Evolutionary conservation across 2,329 filamentous ascomycete genomes (phyloP).

Genomic region (Stylonectria norvegica): DNA sequence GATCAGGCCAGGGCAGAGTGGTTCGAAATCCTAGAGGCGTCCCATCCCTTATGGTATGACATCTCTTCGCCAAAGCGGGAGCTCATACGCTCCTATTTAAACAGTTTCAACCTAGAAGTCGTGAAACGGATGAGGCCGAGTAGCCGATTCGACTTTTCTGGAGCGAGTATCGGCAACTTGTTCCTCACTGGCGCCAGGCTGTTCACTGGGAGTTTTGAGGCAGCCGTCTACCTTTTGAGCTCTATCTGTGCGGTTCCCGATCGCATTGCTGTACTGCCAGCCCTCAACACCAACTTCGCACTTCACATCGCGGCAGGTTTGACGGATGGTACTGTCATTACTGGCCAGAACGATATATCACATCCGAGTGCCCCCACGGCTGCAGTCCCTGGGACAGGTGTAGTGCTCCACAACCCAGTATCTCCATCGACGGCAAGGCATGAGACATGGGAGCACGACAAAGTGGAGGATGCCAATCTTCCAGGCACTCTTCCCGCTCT

Average conservation of each 20-base stretch:
- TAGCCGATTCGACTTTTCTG: slow-evolving; percentile 73
- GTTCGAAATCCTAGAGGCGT: slow-evolving; percentile 83
- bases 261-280: slow-evolving; percentile 75
- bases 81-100: slow-evolving; percentile 73
- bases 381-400: slow-evolving; percentile 30
- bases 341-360: slow-evolving; percentile 89
- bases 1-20: slow-evolving; percentile 73
- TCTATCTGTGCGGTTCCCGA: slow-evolving; percentile 82
- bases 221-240: slow-evolving; percentile 83
- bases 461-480: slow-evolving; percentile 74
- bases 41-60: slow-evolving; percentile 69
- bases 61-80: slow-evolving; percentile 71
- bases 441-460: slow-evolving; percentile 56
- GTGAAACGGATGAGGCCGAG: slow-evolving; percentile 70
- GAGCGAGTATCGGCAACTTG: slow-evolving; percentile 73
- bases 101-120: slow-evolving; percentile 73
- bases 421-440: slow-evolving; percentile 38
- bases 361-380: slow-evolving; percentile 69
- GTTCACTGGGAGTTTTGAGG: slow-evolving; percentile 90
- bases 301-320: slow-evolving; percentile 89
- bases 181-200: slow-evolving; percentile 82
- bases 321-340: slow-evolving; percentile 71
- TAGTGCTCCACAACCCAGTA: slow-evolving; percentile 28
- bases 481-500: slow-evolving; percentile 78
- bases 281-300: slow-evolving; percentile 91